Evolutionary conservation across 768 basidiomycete species (phyloP).

Genomic region (Hygrocybe punicea): DNA sequence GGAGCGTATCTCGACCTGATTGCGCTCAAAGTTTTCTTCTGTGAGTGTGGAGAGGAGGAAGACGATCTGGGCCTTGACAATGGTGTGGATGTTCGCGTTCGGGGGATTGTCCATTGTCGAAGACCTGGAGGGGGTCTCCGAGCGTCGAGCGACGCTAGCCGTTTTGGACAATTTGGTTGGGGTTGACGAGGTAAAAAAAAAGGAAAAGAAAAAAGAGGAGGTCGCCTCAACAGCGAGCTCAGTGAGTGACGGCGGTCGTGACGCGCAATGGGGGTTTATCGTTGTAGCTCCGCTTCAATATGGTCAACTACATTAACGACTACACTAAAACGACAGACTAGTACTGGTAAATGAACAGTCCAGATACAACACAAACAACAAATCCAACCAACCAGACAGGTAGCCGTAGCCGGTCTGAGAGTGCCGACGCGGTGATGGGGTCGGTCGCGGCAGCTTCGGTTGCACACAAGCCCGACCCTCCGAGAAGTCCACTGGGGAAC

Average conservation of each 20-base stretch:
- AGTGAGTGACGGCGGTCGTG: background rate
- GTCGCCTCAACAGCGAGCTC: background rate
- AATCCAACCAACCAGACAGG: background rate
- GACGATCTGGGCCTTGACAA: conserved; percentile 96
- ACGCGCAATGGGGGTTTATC: background rate
- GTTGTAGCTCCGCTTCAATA: conserved; percentile 6
- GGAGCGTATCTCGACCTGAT: conserved; percentile 90
- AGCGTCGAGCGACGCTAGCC: conserved; percentile 66
- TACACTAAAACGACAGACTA: background rate
- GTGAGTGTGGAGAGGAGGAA: conserved; percentile 94
- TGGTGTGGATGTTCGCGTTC: conserved; percentile 84
- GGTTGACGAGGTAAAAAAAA: conserved; percentile 37
- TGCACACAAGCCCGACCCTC: conserved; percentile 41
- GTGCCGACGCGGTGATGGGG: background rate
- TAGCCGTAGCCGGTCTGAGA: background rate
- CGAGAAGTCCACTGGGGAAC: conserved; percentile 38
- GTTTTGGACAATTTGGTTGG: conserved; percentile 52
- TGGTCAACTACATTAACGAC: background rate
- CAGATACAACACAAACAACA: background rate
- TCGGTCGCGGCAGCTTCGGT: conserved; percentile 6
- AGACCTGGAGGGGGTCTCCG: conserved; percentile 76
- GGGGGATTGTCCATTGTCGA: conserved; percentile 85
- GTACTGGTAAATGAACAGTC: background rate
- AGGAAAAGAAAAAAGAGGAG: no score
- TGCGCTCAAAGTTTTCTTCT: conserved; percentile 94